Conservation (phyloP, 768 basidiomycete genomes). For the Collybia mongolica region DNA sequence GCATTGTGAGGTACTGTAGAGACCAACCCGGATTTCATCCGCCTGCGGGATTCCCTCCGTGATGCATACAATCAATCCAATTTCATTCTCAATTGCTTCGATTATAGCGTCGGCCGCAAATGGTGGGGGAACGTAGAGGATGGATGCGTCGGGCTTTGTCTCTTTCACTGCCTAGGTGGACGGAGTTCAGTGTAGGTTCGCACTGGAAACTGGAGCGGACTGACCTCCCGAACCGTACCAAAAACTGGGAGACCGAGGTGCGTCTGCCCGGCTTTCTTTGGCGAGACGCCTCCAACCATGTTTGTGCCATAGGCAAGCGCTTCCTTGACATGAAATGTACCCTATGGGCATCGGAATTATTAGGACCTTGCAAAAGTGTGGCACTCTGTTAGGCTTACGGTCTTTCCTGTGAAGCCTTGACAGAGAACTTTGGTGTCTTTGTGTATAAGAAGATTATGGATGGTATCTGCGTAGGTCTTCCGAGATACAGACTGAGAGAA, state of each 20-base stretch:
- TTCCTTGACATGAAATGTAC: conserved; percentile 94
- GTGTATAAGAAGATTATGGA: conserved; percentile 88
- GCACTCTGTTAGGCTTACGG: conserved; percentile 46
- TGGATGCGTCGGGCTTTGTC: conserved; percentile 86
- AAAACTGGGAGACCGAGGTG: conserved; percentile 96
- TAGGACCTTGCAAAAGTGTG: background rate
- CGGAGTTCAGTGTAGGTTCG: conserved; percentile 5
- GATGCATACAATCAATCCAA: conserved; percentile 95
- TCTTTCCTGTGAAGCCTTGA: conserved; percentile 95
- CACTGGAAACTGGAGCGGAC: conserved; percentile 13
- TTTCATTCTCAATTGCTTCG: conserved; percentile 98
- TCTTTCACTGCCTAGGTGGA: conserved; percentile 76
- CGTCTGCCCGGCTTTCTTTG: conserved; percentile 93
- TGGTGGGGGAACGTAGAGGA: conserved; percentile 98
- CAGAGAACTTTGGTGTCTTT: conserved; percentile 94
- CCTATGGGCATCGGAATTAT: conserved; percentile 42
- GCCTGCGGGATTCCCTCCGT: conserved; percentile 98
- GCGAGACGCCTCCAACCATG: conserved; percentile 97
- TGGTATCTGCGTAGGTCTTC: conserved; percentile 83
- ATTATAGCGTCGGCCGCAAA: conserved; percentile 95
- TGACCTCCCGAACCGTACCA: conserved; percentile 86
- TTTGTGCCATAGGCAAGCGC: conserved; percentile 94
- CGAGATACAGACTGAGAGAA: conserved; percentile 79
- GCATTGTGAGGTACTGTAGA: background rate
- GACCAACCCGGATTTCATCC: conserved; percentile 86